Evolutionary conservation across 1,284 basidiomycete genomes (phyloP).

Genomic region (Cryptococcus deneoformans): DNA sequence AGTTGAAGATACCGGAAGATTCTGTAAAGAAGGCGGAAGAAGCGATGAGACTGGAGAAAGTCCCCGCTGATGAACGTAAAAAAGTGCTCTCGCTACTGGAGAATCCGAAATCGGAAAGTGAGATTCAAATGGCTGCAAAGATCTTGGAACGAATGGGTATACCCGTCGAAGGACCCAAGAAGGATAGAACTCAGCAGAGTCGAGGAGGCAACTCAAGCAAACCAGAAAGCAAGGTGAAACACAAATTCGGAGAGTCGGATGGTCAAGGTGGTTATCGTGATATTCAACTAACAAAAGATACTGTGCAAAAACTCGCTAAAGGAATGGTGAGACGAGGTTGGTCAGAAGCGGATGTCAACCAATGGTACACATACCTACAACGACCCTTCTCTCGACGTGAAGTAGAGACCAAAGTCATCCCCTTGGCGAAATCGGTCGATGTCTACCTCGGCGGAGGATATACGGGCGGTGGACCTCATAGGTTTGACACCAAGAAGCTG

Average conservation of each 20-base stretch:
- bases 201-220: background rate
- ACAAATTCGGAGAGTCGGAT: slow-evolving; percentile 5
- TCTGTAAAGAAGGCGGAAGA: slow-evolving; percentile 5
- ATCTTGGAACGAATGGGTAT: slow-evolving; percentile 4
- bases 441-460: slow-evolving; percentile 8
- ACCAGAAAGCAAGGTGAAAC: background rate
- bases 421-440: slow-evolving; percentile 6
- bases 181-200: background rate
- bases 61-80: background rate
- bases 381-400: slow-evolving; percentile 6
- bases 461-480: slow-evolving; percentile 7
- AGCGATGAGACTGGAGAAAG: background rate
- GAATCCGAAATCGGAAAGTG: slow-evolving; percentile 4
- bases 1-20: slow-evolving; percentile 7
- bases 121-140: background rate
- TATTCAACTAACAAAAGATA: slow-evolving; percentile 4
- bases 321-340: background rate
- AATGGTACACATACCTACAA: slow-evolving; percentile 3
- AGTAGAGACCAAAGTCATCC: slow-evolving; percentile 9
- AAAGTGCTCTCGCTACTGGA: slow-evolving; percentile 4
- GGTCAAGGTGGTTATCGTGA: slow-evolving; percentile 7
- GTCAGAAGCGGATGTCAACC: background rate
- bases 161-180: slow-evolving; percentile 1
- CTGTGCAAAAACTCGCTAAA: background rate
- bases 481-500: slow-evolving; percentile 1